phyloP scores from a whole-genome alignment of 2,329 filamentous ascomycete species.

The Trichophyton mentagrophytes region DNA sequence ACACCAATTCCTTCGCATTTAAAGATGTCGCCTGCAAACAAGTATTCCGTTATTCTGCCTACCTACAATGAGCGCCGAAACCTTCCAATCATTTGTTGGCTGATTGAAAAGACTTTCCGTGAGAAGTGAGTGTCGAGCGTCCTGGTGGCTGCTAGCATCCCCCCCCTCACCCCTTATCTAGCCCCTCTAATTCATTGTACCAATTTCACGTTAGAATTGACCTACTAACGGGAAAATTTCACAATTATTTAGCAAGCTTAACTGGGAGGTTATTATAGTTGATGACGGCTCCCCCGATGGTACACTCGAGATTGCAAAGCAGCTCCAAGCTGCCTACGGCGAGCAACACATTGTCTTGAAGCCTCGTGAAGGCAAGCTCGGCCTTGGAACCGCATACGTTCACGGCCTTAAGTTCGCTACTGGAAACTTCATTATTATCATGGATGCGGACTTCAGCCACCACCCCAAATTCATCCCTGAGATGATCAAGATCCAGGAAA shows the following conservation, averaged over 20 bases:
- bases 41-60: constrained; percentile 93
- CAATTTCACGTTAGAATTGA: neutral
- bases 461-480: constrained; percentile 97
- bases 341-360: constrained; percentile 67
- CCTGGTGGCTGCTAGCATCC: neutral
- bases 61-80: constrained; percentile 98
- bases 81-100: constrained; percentile 87
- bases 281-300: constrained; percentile 96
- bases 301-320: constrained; percentile 77
- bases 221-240: neutral
- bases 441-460: constrained; percentile 99
- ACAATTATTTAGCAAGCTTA: constrained; percentile 54
- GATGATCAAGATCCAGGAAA: constrained; percentile 75
- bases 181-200: neutral
- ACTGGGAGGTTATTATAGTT: constrained; percentile 96
- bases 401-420: constrained; percentile 82
- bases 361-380: constrained; percentile 83
- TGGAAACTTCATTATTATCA: constrained; percentile 97
- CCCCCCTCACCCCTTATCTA: neutral
- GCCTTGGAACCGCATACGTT: constrained; percentile 92
- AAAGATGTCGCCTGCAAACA: constrained; percentile 32
- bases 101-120: constrained; percentile 83
- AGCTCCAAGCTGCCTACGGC: constrained; percentile 76
- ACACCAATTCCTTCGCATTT: neutral
- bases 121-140: constrained; percentile 52